Evolutionary conservation across 495 filamentous ascomycete genomes (phyloP).

Genomic region (Penicillium malachiteum): DNA sequence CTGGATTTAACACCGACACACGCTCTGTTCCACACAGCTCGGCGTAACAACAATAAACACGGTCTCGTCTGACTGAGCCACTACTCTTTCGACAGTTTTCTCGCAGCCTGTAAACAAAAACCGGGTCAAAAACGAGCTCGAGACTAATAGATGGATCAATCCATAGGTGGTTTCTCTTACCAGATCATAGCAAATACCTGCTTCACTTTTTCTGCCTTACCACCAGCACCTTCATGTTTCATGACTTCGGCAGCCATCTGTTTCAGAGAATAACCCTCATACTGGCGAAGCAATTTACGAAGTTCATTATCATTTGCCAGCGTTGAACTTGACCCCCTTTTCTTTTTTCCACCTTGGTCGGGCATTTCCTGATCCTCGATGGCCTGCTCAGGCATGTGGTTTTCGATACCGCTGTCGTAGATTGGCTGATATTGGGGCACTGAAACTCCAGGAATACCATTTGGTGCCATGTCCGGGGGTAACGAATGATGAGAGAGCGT

Average conservation of each 20-base stretch:
- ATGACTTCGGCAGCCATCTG: conserved; percentile 82
- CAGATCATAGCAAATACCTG: conserved; percentile 98
- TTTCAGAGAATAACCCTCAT: conserved; percentile 69
- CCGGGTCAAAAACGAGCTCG: background rate
- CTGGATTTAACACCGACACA: conserved; percentile 90
- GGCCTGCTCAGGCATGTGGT: conserved; percentile 59
- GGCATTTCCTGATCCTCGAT: conserved; percentile 65
- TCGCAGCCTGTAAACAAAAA: conserved; percentile 64
- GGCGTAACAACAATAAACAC: conserved; percentile 93
- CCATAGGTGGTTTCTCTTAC: conserved; percentile 50
- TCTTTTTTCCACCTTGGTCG: conserved; percentile 61
- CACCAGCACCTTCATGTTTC: conserved; percentile 66
- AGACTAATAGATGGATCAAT: too few relatives aligned
- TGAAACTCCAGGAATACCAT: conserved; percentile 30
- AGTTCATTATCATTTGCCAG: conserved; percentile 91
- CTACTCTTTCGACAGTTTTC: conserved; percentile 76
- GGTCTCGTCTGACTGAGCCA: conserved; percentile 82
- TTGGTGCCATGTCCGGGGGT: conserved; percentile 27
- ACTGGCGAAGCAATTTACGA: conserved; percentile 75
- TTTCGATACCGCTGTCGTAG: conserved; percentile 64
- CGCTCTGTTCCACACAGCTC: conserved; percentile 85
- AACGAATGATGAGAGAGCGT: conserved; percentile 41
- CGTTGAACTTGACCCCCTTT: conserved; percentile 66
- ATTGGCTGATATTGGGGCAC: conserved; percentile 59
- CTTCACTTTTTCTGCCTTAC: conserved; percentile 86